Base-by-base conservation (phyloP, 768 basidiomycete species). In the Leccinellum albellum region DNA sequence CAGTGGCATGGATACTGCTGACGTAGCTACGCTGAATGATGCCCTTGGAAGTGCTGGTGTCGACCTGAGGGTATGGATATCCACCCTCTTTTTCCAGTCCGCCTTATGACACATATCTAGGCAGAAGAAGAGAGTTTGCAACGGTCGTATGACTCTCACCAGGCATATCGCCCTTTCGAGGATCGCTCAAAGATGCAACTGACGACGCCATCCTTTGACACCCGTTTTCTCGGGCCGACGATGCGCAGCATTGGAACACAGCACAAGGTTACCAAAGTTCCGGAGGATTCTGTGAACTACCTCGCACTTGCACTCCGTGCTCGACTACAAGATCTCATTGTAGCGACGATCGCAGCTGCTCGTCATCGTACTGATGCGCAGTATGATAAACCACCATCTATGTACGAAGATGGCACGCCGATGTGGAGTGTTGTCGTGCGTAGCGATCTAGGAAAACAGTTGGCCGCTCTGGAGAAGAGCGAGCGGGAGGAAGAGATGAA, bases 11-110 rank as follows among this genome's bases (percentile, higher is more conserved):
- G 88, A 88, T 62, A 84, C 83, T 3, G 73, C 85, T 4, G 90
- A 92, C 64, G 82, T 92, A 32, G 83, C 89, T 12, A 89, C 87
- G 7, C 66, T 94, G 44, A 92, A 91, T 55, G 91, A 94, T 62
- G 91, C 90, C 4, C 74, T 94, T 2, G 91, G 90, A 5, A 91
- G 89, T 66, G 91, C 90, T 7, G 91, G 91, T 12, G 90, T 94
- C 7, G 91, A 94, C 73, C 74, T 94, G n/a, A 74, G 88, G 68
- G 90, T 89, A 61, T 59, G 79, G 71, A 31, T 15, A 28, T 54
- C 31, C 28, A 46, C 13, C 42, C 35, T n/a, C 31, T 14, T 28
- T 23, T 35, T 20, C 14, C 24, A 9, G 6, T 26, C n/a, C 32
- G 14, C 33, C 12, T 53, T n/a, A 62, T 37, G 50, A 29, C 37